Evolutionary conservation across 2,329 filamentous ascomycete genomes (phyloP).

Genomic region (Acarospora socialis): DNA sequence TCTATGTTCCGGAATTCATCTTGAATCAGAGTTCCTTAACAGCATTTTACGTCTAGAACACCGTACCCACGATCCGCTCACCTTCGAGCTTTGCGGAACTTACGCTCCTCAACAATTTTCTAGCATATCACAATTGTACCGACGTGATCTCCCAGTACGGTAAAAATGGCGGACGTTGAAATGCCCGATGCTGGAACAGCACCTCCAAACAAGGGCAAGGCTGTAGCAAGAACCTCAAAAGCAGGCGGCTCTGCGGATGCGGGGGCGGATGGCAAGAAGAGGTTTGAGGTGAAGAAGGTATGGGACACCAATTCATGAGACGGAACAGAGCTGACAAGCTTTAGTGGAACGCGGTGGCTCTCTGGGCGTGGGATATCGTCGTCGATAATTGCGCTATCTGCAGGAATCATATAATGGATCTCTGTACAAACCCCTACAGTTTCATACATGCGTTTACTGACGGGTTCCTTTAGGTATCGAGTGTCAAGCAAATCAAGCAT

Average conservation of each 20-base stretch:
- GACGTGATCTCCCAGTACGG: too few species aligned
- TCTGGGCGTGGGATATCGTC: conserved; percentile 99
- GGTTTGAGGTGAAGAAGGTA: conserved; percentile 98
- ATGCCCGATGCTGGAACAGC: conserved; percentile 72
- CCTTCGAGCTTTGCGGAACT: conserved; percentile 3
- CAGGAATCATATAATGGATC: conserved; percentile 98
- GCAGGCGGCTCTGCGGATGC: conserved; percentile 33
- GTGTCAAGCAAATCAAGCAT: conserved; percentile 96
- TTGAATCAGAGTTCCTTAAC: too few species aligned
- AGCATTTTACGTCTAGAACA: background rate
- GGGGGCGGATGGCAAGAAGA: conserved; percentile 62
- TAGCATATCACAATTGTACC: too few species aligned
- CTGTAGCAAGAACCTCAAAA: conserved; percentile 42
- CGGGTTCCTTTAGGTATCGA: conserved; percentile 56
- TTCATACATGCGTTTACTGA: conserved; percentile 24
- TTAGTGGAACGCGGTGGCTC: conserved; percentile 88
- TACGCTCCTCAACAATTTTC: conserved; percentile 14
- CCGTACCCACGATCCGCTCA: background rate
- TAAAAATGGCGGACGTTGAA: conserved; percentile 97
- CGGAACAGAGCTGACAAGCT: conserved; percentile 12
- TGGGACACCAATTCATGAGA: conserved; percentile 13
- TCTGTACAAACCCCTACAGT: too few species aligned
- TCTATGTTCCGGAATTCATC: too few species aligned
- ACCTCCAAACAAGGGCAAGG: conserved; percentile 38
- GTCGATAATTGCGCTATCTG: conserved; percentile 99